Conservation (phyloP, 768 basidiomycete species). For the Krasilnikovozyma curviuscula region DNA sequence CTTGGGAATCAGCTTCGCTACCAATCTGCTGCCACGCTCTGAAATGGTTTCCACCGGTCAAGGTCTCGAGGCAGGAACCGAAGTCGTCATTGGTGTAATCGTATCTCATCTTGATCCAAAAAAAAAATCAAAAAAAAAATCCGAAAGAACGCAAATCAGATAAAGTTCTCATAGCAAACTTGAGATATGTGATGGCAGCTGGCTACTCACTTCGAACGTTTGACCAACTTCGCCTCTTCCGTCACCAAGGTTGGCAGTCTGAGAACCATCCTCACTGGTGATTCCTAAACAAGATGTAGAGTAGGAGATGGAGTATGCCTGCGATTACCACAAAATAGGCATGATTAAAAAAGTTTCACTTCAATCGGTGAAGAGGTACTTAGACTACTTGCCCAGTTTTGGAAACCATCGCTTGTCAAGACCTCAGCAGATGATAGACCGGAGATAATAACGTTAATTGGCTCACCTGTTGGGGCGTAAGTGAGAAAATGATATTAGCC, state of each 20-base stretch:
- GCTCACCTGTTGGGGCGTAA: no score
- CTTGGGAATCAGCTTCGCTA: conserved; percentile 45
- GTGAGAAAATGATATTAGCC: no score
- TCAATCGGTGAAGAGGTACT: not conserved
- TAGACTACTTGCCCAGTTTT: conserved; percentile 44
- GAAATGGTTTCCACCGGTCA: conserved; percentile 74
- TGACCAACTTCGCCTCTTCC: no score
- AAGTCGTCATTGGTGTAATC: conserved; percentile 49
- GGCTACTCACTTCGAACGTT: no score
- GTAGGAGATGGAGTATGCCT: not conserved
- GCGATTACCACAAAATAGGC: not conserved
- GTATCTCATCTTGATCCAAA: conserved; percentile 54
- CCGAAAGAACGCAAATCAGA: no score
- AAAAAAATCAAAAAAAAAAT: no score
- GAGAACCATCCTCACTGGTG: conserved; percentile 55
- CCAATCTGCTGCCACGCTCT: conserved; percentile 80
- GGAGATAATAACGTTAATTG: conserved; percentile 65
- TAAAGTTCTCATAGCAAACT: conserved; percentile 30
- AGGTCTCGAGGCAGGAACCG: conserved; percentile 77
- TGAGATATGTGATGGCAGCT: conserved; percentile 21
- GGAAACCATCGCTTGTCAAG: conserved; percentile 53
- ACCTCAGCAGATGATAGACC: conserved; percentile 59
- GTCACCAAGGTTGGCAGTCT: conserved; percentile 66
- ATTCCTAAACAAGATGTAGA: conserved; percentile 41
- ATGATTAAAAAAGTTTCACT: not conserved